Conservation (phyloP, 2,329 filamentous ascomycete species). For the Colletotrichum sp. region DNA sequence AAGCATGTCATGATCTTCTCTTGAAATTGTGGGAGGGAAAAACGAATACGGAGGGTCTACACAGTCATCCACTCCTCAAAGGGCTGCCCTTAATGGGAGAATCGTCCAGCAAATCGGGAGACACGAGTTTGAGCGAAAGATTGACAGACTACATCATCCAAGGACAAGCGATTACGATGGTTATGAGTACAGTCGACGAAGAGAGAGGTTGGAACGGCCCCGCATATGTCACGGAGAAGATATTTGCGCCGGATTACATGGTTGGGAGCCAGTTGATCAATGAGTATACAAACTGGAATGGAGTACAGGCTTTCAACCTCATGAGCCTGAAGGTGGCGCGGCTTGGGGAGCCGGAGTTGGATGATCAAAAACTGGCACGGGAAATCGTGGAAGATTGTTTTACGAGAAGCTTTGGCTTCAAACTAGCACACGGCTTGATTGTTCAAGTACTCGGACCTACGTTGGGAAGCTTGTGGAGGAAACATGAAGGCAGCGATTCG, state of each 20-base stretch:
- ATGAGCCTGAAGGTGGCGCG: slow-evolving; percentile 48
- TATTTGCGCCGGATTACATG: slow-evolving; percentile 57
- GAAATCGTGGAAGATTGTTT: slow-evolving; percentile 57
- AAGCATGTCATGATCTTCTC: slow-evolving; percentile 50
- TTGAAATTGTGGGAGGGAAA: slow-evolving; percentile 58
- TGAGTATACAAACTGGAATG: slow-evolving; percentile 55
- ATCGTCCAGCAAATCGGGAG: slow-evolving; percentile 39
- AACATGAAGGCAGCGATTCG: slow-evolving; percentile 51
- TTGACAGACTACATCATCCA: slow-evolving; percentile 64
- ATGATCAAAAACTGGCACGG: slow-evolving; percentile 52
- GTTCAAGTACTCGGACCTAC: slow-evolving; percentile 53
- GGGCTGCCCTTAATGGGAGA: slow-evolving; percentile 44
- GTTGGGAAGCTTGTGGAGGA: slow-evolving; percentile 58
- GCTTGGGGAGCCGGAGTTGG: slow-evolving; percentile 41
- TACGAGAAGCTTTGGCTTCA: slow-evolving; percentile 57
- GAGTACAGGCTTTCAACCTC: slow-evolving; percentile 52
- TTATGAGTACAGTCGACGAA: slow-evolving; percentile 56
- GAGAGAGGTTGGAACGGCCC: slow-evolving; percentile 60
- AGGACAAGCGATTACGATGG: slow-evolving; percentile 56
- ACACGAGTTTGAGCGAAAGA: slow-evolving; percentile 33
- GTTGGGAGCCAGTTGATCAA: slow-evolving; percentile 58
- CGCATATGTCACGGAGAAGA: slow-evolving; percentile 49
- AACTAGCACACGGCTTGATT: slow-evolving; percentile 60
- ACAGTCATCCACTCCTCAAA: slow-evolving; percentile 48
- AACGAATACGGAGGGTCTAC: slow-evolving; percentile 56